These are phyloP conservation scores for Geopyxis carbonaria DNA, from an alignment of 495 filamentous ascomycete species.

Conservation along the genomic window DNA sequence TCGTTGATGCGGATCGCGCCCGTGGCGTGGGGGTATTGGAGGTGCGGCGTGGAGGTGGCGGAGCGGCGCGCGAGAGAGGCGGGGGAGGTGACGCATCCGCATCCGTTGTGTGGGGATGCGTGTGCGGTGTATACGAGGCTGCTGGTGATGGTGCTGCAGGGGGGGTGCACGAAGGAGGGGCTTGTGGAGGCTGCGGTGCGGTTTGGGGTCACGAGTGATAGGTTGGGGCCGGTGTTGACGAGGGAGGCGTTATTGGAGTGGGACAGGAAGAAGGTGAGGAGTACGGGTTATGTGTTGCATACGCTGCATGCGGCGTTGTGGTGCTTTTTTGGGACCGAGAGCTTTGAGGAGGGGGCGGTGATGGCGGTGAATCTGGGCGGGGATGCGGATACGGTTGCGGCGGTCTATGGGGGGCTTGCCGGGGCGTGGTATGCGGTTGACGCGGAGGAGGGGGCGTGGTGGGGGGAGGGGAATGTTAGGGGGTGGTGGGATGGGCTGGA, in stretches of 20 bases:
- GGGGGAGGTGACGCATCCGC: slow-evolving; percentile 30
- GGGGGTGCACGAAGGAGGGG: neutral
- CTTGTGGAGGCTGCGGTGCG: neutral
- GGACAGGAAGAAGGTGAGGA: slow-evolving; percentile 8
- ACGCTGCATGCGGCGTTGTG: slow-evolving; percentile 34
- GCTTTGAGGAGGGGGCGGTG: slow-evolving; percentile 30
- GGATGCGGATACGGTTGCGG: slow-evolving; percentile 36
- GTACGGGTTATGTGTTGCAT: slow-evolving; percentile 33
- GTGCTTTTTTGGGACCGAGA: slow-evolving; percentile 30
- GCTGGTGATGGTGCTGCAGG: slow-evolving; percentile 9
- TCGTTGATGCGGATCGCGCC: slow-evolving; percentile 33
- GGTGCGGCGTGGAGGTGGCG: slow-evolving; percentile 15
- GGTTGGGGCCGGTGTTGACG: neutral
- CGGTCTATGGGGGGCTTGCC: slow-evolving; percentile 34
- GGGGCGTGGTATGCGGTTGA: slow-evolving; percentile 32
- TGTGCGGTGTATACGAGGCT: slow-evolving; percentile 30
- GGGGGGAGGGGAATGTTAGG: slow-evolving; percentile 7
- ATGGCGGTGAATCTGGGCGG: slow-evolving; percentile 33
- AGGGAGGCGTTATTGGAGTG: neutral
- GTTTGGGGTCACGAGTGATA: slow-evolving; percentile 16
- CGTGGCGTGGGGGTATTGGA: slow-evolving; percentile 26
- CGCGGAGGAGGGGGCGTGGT: slow-evolving; percentile 9
- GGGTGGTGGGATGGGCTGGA: slow-evolving; percentile 10
- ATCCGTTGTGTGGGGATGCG: slow-evolving; percentile 28
- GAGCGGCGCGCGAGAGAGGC: slow-evolving; percentile 21